Evolutionary conservation across 371 early-diverging fungal genomes (phyloP), one percentile per base, ranked within the genome.

Genomic region (Apophysomyces elegans): DNA sequence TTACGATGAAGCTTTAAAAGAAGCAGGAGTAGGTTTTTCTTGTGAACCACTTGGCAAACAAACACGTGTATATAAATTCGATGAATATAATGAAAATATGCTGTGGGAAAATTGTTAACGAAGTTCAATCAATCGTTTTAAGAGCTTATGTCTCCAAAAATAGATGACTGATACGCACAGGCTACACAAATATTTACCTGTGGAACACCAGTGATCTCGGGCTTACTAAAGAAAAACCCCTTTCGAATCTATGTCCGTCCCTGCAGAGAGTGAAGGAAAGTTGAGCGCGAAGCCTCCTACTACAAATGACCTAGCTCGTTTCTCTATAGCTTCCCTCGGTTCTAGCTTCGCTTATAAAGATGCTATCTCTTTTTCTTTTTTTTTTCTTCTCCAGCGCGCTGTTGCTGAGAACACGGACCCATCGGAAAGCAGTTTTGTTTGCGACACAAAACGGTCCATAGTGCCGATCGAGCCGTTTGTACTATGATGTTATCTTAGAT

Each of bases 61-160:
- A 50, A 11, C 54, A 50, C 54, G 54, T 50, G 54, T 50, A 26
- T 26, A 21, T 50, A 21, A 11, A 50, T 21, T 18, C 54, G 5
- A 21, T 21, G 21, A 21, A 50, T 9, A 21, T 21, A 16, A 50
- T 21, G 16, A 21, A 21, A n/a, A 16, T 50, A 21, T 50, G 21
- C 54, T 50, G 54, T 50, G 54, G 54, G 54, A 50, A 50, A 50
- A 50, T 50, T 16, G 21, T 50, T 50, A n/a, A 50, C 21, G 21
- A 21, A 50, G 16, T 16, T 7, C 9, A 50, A 7, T 13, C 13
- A 13, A 13, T 41, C 11, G 8, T 41, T 21, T 11, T 50, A 21
- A 9, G 11, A 26, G 21, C 21, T 50, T 26, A 21, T 18, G 54
- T 26, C 54, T 21, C 54, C n/a, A 50, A 50, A 50, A 50, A 8